Evolutionary conservation across 805 yeast species (phyloP).

Genomic region (Metschnikowia cerradonensis): DNA sequence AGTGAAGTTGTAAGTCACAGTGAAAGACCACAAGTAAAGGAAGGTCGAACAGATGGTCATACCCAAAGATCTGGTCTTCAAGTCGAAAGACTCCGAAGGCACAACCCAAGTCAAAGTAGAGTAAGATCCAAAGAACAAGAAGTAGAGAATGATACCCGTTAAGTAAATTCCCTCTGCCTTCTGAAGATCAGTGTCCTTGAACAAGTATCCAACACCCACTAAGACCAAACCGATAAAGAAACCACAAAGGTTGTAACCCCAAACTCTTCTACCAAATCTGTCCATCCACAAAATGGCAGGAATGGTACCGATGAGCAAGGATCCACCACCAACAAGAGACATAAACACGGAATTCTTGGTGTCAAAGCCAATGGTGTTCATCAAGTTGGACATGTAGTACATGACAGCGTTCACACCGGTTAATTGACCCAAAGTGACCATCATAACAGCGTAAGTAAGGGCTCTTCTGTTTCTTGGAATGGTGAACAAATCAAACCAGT

Average conservation of each 20-base stretch:
- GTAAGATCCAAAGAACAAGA: slow-evolving; percentile 64
- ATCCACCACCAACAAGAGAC: slow-evolving; percentile 69
- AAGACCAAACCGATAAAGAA: slow-evolving; percentile 58
- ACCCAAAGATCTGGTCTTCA: slow-evolving; percentile 58
- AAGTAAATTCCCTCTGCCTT: slow-evolving; percentile 59
- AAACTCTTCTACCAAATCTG: slow-evolving; percentile 51
- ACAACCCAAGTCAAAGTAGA: slow-evolving; percentile 67
- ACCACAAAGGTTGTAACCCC: slow-evolving; percentile 57
- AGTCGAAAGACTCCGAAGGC: slow-evolving; percentile 61
- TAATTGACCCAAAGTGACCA: slow-evolving; percentile 60
- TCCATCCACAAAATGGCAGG: slow-evolving; percentile 62
- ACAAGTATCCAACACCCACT: slow-evolving; percentile 55
- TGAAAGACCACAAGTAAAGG: slow-evolving; percentile 59
- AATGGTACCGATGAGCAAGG: slow-evolving; percentile 58
- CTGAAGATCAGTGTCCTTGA: slow-evolving; percentile 35
- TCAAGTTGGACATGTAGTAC: slow-evolving; percentile 59
- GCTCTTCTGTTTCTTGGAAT: slow-evolving; percentile 61
- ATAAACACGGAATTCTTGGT: slow-evolving; percentile 52
- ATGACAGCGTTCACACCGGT: slow-evolving; percentile 66
- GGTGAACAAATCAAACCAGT: slow-evolving; percentile 49
- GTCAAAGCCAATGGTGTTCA: slow-evolving; percentile 52
- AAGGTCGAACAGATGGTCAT: slow-evolving; percentile 57
- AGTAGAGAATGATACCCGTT: slow-evolving; percentile 59
- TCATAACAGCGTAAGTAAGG: slow-evolving; percentile 50
- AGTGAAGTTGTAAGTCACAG: slow-evolving; percentile 60